These are phyloP conservation scores for Chalaropsis thielavioides DNA, from an alignment of 2,329 filamentous ascomycete genomes.

Conservation along the genomic window DNA sequence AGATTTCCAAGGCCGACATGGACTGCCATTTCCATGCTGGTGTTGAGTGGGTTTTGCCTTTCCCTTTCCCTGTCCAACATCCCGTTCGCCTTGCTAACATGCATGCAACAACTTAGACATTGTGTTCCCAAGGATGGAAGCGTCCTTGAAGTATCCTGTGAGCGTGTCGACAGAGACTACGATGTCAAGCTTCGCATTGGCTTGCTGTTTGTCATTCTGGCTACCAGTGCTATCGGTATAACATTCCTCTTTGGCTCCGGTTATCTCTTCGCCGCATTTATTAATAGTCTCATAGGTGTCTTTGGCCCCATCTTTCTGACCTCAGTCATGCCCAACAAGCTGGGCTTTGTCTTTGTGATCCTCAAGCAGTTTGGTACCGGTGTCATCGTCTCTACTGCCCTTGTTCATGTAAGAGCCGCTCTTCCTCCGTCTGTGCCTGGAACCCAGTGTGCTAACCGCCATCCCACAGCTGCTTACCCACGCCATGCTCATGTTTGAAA, in stretches of 20 bases:
- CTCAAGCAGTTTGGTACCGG: constrained; percentile 64
- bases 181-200: constrained; percentile 55
- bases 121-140: constrained; percentile 35
- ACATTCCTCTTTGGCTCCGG: neutral
- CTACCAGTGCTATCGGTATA: constrained; percentile 49
- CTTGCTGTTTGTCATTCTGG: constrained; percentile 56
- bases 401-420: constrained; percentile 42
- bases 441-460: constrained; percentile 5
- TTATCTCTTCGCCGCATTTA: neutral
- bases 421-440: neutral
- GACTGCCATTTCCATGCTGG: constrained; percentile 63
- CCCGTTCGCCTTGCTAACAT: constrained; percentile 11
- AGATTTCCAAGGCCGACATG: constrained; percentile 21
- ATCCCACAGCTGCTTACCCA: constrained; percentile 54
- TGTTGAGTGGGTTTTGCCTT: constrained; percentile 44
- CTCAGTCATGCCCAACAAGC: constrained; percentile 38
- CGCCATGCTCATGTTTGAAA: constrained; percentile 56
- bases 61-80: neutral
- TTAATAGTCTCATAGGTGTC: constrained; percentile 31
- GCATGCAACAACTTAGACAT: constrained; percentile 30
- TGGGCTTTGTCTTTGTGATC: constrained; percentile 40
- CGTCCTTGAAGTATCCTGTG: constrained; percentile 30
- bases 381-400: constrained; percentile 56
- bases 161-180: constrained; percentile 39
- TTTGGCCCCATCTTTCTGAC: constrained; percentile 52